Evolutionary conservation across 1,284 basidiomycete genomes (phyloP), one percentile per base, ranked within the genome.

Genomic region (Papiliotrema nemorosa): DNA sequence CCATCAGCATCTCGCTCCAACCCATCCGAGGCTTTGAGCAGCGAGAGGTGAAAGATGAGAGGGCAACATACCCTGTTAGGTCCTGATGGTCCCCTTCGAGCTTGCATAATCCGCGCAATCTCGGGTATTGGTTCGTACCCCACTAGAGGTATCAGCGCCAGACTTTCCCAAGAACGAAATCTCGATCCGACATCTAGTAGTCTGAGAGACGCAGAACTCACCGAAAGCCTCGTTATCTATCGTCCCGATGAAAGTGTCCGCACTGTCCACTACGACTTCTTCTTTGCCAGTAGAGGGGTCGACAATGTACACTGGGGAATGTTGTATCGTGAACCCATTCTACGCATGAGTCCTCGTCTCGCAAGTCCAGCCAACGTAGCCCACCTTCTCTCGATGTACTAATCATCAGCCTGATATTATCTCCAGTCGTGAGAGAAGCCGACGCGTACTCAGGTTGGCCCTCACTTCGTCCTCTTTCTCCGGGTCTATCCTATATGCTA

Each of bases 321-420:
- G 50, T 48, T 72, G 70, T 2, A 55, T 44, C 2, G 70, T 70
- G 47, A 69, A 72, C 3, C 70, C 70, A 38, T 72, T 70, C 62
- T 71, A 25, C n/a, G 9, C 29, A 14, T 31, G 7, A 31, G 29
- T 31, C 29, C 29, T 31, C 29, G 14, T 7, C 14, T 14, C 14
- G 29, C 7, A 31, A 31, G n/a, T n/a, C n/a, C n/a, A n/a, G n/a
- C n/a, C n/a, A n/a, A n/a, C n/a, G n/a, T n/a, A 31, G 21, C 44
- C 37, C 33, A 66, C 66, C 63, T 70, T 59, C 50, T 70, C 67
- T 47, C 67, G 54, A 53, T 64, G 47, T 29, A 67, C 67, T 70
- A 50, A 10, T 12, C 16, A 40, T 44, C 34, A 38, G 24, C 26
- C 31, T 21, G 3, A 4, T 2, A 12, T 27, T 2, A 12, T 24